These are phyloP conservation scores for Dendrobium huoshanense DNA, from an alignment of 106 monocot genomes.

Conservation along the genomic window DNA sequence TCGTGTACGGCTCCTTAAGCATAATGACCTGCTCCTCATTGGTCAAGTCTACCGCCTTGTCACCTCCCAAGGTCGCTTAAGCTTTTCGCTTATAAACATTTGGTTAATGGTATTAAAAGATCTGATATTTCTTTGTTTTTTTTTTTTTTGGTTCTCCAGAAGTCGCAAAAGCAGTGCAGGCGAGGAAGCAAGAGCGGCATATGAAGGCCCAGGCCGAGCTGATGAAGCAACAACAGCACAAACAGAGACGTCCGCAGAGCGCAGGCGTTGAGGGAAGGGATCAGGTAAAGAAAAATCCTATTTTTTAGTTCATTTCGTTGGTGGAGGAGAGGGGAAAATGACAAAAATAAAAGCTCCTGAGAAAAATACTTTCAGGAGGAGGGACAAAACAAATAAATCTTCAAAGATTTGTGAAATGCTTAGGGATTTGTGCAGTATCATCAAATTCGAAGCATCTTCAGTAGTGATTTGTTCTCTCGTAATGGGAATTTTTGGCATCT, in stretches of 20 bases:
- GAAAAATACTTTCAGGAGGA: too few relatives aligned
- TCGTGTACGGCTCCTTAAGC: conserved; percentile 42
- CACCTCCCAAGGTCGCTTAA: conserved; percentile 33
- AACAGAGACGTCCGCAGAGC: neutral
- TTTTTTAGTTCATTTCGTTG: too few relatives aligned
- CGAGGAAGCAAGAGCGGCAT: conserved; percentile 66
- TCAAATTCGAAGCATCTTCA: too few relatives aligned
- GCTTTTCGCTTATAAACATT: neutral
- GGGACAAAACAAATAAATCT: too few relatives aligned
- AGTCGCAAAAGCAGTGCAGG: conserved; percentile 52
- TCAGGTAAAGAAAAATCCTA: neutral
- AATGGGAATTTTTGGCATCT: too few relatives aligned
- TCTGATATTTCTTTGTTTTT: neutral
- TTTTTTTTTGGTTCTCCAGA: conserved; percentile 22
- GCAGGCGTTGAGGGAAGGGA: neutral
- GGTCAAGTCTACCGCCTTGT: conserved; percentile 57
- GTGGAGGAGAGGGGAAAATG: too few relatives aligned
- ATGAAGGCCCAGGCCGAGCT: conserved; percentile 25
- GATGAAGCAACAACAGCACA: conserved; percentile 13
- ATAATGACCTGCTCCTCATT: conserved; percentile 36
- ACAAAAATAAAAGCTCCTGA: neutral
- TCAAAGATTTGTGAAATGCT: too few relatives aligned
- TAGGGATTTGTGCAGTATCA: too few relatives aligned
- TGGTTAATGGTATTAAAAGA: neutral
- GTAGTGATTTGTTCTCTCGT: too few relatives aligned